Base-by-base conservation (phyloP, 306 rosid species). In the Gillenia trifoliata region DNA sequence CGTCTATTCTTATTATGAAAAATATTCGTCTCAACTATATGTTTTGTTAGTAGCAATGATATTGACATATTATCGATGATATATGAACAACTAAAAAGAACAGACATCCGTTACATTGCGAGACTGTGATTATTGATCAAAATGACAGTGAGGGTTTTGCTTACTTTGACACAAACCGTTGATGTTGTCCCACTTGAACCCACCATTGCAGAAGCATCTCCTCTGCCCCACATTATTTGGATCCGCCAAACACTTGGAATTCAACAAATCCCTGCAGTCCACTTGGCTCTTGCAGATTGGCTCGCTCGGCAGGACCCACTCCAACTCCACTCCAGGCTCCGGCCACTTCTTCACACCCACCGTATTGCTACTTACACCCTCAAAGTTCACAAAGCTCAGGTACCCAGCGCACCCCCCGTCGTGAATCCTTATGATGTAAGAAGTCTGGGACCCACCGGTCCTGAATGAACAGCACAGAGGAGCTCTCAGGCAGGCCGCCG, bases 171-270 rank as follows among this genome's bases (percentile, higher is more conserved):
- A 87, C 60, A 52, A 33, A 17, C 80, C 83, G 34, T 68, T 77
- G 40, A 28, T 28, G 1, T 83, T 68, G 49, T 87, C 91, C 91
- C 91, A 84, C 76, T 49, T 67, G 64, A 82, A 87, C 23, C 85
- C 83, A 72, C 67, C 68, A 64, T 79, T 74, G 76, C 91, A 84
- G 1, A 82, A 65, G 57, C 88, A 87, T 65, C 83, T 82, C 19
- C 56, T 69, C 64, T 52, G 70, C 4, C 82, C 66, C 26, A 80
- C 73, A 3, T 43, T 68, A 1, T 12, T n/a, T 2, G 83, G 85
- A 49, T 82, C 85, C 76, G 20, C 68, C 73, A 73, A 80, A 75
- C 91, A 84, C 13, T 77, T 73, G 3, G 85, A 87, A 40, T 82
- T 84, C 88, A 81, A 25, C 40, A 87, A 11, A 4, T 34, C 83